Conservation (phyloP, 768 basidiomycete species). For the Boletus rufocinnamomeus region DNA sequence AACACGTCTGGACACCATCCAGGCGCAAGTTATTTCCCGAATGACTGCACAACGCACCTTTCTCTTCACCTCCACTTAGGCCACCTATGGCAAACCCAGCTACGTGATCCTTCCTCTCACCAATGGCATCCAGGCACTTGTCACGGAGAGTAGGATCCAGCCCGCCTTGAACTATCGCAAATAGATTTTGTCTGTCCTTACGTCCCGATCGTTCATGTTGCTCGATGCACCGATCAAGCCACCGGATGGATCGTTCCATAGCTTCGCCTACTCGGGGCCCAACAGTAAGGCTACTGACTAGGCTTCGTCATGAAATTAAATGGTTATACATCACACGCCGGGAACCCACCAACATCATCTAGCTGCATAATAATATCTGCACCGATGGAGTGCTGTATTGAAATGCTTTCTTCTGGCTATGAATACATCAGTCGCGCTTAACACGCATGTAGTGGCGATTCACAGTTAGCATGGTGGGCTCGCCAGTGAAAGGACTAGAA, state of each 20-base stretch:
- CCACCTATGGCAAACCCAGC: slow-evolving; percentile 94
- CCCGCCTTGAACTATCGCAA: slow-evolving; percentile 92
- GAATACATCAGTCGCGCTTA: slow-evolving; percentile 8
- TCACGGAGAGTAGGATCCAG: slow-evolving; percentile 71
- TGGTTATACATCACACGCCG: background rate
- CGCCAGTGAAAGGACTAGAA: slow-evolving; percentile 80
- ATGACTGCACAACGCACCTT: slow-evolving; percentile 51
- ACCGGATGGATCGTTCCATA: slow-evolving; percentile 84
- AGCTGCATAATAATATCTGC: slow-evolving; percentile 96
- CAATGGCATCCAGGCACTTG: slow-evolving; percentile 80
- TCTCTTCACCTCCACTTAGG: slow-evolving; percentile 88
- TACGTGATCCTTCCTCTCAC: slow-evolving; percentile 68
- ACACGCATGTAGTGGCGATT: slow-evolving; percentile 22
- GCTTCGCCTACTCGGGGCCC: slow-evolving; percentile 85
- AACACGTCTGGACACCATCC: slow-evolving; percentile 60
- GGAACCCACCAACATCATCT: slow-evolving; percentile 78
- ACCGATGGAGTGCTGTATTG: slow-evolving; percentile 87
- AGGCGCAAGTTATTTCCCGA: slow-evolving; percentile 8
- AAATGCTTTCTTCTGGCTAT: slow-evolving; percentile 89
- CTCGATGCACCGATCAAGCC: slow-evolving; percentile 87
- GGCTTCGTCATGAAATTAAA: slow-evolving; percentile 6
- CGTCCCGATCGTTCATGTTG: slow-evolving; percentile 71
- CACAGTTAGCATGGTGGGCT: slow-evolving; percentile 87
- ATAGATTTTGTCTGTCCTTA: slow-evolving; percentile 72
- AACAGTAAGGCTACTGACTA: slow-evolving; percentile 78